Evolutionary conservation across 2,329 filamentous ascomycete species (phyloP).

Genomic region (Curvularia eragrostidis): DNA sequence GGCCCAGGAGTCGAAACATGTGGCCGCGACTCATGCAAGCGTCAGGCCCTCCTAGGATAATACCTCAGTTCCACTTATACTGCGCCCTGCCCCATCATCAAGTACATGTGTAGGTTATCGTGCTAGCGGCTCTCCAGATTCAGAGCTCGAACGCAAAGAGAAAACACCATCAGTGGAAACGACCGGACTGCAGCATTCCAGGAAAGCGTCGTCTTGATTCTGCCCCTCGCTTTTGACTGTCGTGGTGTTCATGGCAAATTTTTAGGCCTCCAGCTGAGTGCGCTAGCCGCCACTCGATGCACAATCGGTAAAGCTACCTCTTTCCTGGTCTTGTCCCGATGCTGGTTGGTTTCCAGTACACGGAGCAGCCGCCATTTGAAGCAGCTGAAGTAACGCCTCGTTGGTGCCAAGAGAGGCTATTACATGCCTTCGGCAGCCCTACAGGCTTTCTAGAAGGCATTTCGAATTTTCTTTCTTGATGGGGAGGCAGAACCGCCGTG

Average conservation of each 20-base stretch:
- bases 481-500: not conserved
- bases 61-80: slow-evolving; percentile 1
- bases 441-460: not conserved
- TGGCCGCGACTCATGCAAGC: not conserved
- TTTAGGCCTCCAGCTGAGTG: not conserved
- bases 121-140: not conserved
- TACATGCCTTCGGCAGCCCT: not conserved
- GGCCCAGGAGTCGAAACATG: not conserved
- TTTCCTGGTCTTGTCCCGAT: not conserved
- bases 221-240: not conserved
- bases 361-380: not conserved
- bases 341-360: not conserved
- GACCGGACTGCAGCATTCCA: not conserved
- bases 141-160: not conserved
- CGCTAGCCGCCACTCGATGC: not conserved
- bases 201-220: not conserved
- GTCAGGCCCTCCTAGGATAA: not conserved
- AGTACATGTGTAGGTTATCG: not conserved
- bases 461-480: not conserved
- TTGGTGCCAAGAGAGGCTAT: not conserved
- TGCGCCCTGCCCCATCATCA: not conserved
- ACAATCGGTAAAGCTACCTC: not conserved
- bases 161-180: not conserved
- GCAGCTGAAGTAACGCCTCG: not conserved
- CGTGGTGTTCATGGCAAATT: not conserved